phyloP scores from a whole-genome alignment of 352 stramenopile genomes.

The Globisporangium lucens region DNA sequence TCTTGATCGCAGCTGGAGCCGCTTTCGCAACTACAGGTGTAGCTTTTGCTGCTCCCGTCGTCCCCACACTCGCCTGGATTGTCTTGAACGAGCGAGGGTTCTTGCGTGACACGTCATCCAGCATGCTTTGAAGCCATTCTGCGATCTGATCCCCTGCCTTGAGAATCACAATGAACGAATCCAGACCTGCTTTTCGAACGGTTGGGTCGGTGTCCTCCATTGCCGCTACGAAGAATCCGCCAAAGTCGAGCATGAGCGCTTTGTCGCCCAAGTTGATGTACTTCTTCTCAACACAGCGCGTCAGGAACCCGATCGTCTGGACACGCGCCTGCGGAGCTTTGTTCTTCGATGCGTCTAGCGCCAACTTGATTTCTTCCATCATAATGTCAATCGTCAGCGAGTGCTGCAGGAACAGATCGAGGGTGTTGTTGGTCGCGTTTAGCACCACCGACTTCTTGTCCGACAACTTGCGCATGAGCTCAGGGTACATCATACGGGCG shows the following conservation, averaged over 20 bases:
- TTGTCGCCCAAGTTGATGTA: constrained; percentile 65
- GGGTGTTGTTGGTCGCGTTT: constrained; percentile 75
- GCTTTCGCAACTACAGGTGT: constrained; percentile 16
- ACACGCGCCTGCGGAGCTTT: constrained; percentile 77
- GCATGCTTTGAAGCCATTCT: constrained; percentile 51
- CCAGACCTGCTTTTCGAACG: constrained; percentile 72
- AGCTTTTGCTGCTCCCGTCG: constrained; percentile 6
- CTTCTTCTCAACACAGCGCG: constrained; percentile 66
- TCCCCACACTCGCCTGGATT: constrained; percentile 53
- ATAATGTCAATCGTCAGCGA: constrained; percentile 85
- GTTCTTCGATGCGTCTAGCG: constrained; percentile 73
- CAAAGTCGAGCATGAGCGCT: constrained; percentile 59
- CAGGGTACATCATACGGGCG: constrained; percentile 68
- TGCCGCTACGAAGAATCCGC: constrained; percentile 47
- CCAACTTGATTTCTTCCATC: constrained; percentile 81
- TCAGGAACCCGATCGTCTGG: constrained; percentile 68
- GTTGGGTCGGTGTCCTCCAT: constrained; percentile 81
- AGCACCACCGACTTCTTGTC: constrained; percentile 87
- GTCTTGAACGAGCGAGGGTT: constrained; percentile 70
- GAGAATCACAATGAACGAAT: constrained; percentile 56
- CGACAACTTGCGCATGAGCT: constrained; percentile 80
- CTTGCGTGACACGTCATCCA: constrained; percentile 67
- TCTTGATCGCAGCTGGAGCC: constrained; percentile 19
- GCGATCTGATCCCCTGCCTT: constrained; percentile 46
- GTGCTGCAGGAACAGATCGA: constrained; percentile 80